Evolutionary conservation across 108 stramenopile species (phyloP).

Genomic region (Pelagomonas calceolata): DNA sequence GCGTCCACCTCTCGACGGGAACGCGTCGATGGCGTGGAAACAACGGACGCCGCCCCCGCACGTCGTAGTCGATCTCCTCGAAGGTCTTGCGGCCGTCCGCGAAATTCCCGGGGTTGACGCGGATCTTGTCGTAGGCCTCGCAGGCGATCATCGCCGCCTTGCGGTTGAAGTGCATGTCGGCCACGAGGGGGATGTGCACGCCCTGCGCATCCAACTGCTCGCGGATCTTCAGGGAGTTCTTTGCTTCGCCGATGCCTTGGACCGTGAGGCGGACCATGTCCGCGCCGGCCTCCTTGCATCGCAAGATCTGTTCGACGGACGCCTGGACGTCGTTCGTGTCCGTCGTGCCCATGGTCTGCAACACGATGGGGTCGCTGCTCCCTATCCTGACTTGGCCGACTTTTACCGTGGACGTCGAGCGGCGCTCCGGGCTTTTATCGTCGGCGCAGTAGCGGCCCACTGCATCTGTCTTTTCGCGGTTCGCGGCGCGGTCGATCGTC

Average conservation of each 20-base stretch:
- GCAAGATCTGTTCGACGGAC: constrained; percentile 85
- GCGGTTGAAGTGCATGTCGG: constrained; percentile 94
- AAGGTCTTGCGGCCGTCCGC: constrained; percentile 88
- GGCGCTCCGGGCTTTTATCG: constrained; percentile 14
- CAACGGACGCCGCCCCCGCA: no score
- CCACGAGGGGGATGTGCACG: constrained; percentile 83
- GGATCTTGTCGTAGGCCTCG: constrained; percentile 89
- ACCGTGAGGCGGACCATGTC: constrained; percentile 93
- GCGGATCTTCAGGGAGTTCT: constrained; percentile 67
- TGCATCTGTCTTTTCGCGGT: no score
- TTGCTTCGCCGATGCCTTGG: constrained; percentile 80
- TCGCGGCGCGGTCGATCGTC: no score
- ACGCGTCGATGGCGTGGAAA: no score
- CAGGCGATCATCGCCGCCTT: constrained; percentile 77
- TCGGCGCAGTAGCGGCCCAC: no score
- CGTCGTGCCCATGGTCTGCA: constrained; percentile 94
- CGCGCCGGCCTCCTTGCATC: constrained; percentile 82
- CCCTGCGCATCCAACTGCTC: constrained; percentile 80
- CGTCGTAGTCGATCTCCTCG: constrained; percentile 73
- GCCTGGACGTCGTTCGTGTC: constrained; percentile 87
- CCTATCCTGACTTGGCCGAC: constrained; percentile 85
- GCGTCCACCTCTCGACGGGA: no score
- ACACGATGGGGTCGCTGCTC: constrained; percentile 83
- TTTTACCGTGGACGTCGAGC: constrained; percentile 65
- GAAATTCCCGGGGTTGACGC: constrained; percentile 95